Conservation (phyloP, 1,284 basidiomycete genomes). For the Melampsora americana region DNA sequence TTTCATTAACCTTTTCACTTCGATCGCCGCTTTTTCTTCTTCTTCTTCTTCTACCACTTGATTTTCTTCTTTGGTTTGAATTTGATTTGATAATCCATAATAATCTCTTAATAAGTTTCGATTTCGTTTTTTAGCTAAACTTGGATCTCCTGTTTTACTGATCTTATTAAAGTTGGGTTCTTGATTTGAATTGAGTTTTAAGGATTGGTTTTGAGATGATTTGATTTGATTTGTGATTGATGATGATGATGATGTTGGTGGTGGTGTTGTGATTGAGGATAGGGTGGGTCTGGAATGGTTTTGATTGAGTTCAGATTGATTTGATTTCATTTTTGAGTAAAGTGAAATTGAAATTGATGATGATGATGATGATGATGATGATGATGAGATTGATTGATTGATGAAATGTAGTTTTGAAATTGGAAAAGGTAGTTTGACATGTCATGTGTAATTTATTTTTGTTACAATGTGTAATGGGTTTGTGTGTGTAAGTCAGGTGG, state of each 20-base stretch:
- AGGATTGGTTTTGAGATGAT: not conserved
- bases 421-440: slow-evolving; percentile 29
- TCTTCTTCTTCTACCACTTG: no score
- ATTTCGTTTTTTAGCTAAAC: slow-evolving; percentile 44
- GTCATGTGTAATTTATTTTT: no score
- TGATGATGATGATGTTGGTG: not conserved
- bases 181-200: not conserved
- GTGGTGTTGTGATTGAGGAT: slow-evolving; percentile 4
- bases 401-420: slow-evolving; percentile 43
- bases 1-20: no score
- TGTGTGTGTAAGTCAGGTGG: no score
- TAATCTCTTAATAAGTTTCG: slow-evolving; percentile 73
- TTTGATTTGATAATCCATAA: slow-evolving; percentile 63
- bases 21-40: no score
- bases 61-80: slow-evolving; percentile 41
- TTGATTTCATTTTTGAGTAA: no score
- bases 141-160: slow-evolving; percentile 17
- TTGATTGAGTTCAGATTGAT: no score
- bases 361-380: no score
- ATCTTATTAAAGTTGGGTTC: slow-evolving; percentile 5
- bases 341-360: not conserved
- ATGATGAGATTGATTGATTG: not conserved
- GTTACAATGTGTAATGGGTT: no score
- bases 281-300: no score
- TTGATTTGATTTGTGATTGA: no score